Evolutionary conservation across 139 green algal genomes (phyloP), one percentile per base, ranked within the genome.

Genomic region (Tetradesmus obliquus): DNA sequence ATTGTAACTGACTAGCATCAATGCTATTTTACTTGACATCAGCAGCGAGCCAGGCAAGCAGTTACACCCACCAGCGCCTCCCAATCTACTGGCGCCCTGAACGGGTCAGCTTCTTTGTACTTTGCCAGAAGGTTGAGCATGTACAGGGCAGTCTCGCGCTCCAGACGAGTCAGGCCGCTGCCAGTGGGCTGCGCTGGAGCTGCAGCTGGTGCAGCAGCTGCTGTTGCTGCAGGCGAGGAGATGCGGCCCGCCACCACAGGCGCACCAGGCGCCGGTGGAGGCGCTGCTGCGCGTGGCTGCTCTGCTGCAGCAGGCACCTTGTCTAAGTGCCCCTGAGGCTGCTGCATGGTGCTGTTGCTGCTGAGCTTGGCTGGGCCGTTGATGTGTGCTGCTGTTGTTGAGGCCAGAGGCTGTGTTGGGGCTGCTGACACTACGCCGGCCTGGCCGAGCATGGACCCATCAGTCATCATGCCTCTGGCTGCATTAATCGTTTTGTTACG

Each of bases 21-120:
- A 76, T 6, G 66, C 17, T 3, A 24, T 3, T 76, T 76, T 17
- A 76, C 66, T 76, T 19, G n/a, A 5, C 57, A 71, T 3, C 66
- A 76, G 81, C 81, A n/a, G 15, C n/a, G 6, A 58, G 13, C 81
- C 54, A n/a, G 13, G 9, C 81, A 66, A 62, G 81, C 51, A 86
- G 66, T 76, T 58, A 19, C 81, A 69, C 81, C 4, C 81, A 87
- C 82, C 66, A 76, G 17, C n/a, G 66, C 17, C 84, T 88, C 58
- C 86, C 69, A 83, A 19, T 90, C 71, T 24, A 90, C 86, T 55
- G 86, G 86, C 71, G 80, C 53, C 71, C 86, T 90, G 53, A 90
- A 90, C 13, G 71, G 71, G 53, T 90, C 86, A 22, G 86, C 86
- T 24, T 90, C 86, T 53, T 90, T 90, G 71, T 90, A 90, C 71